A percentile compares a stretch with the other conserved stretches of the same genome.
Evolutionary conservation across 768 basidiomycete species (phyloP).

Genomic region (Tricholomella constricta): DNA sequence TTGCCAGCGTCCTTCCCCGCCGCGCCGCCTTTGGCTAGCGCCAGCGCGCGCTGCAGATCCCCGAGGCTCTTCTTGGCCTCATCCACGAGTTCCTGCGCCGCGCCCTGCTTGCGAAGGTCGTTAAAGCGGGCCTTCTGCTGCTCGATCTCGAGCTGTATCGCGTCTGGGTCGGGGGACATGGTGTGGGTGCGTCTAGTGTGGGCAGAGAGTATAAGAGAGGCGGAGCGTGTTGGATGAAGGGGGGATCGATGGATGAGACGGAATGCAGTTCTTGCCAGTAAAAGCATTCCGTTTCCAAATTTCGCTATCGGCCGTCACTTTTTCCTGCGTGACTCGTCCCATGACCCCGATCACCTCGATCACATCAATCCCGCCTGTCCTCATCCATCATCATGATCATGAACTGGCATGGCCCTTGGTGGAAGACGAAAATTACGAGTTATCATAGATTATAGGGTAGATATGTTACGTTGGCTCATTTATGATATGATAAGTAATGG

Average conservation of each 20-base stretch:
- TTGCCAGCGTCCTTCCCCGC: slow-evolving; percentile 39
- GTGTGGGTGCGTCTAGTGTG: slow-evolving; percentile 19
- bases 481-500: too few species aligned
- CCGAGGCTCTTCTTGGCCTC: slow-evolving; percentile 69
- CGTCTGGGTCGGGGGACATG: slow-evolving; percentile 28
- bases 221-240: slow-evolving; percentile 12
- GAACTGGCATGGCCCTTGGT: too few species aligned
- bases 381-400: too few species aligned
- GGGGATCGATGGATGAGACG: slow-evolving; percentile 39
- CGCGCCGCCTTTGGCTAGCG: slow-evolving; percentile 37
- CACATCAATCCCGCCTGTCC: neutral
- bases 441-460: too few species aligned
- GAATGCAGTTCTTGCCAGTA: slow-evolving; percentile 19
- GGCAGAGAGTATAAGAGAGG: too few species aligned
- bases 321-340: slow-evolving; percentile 3
- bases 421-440: too few species aligned
- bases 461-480: too few species aligned
- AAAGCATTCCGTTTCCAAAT: slow-evolving; percentile 12
- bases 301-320: slow-evolving; percentile 3
- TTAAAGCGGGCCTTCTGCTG: slow-evolving; percentile 60
- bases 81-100: slow-evolving; percentile 51
- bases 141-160: slow-evolving; percentile 56
- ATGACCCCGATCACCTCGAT: slow-evolving; percentile 4
- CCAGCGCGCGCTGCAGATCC: slow-evolving; percentile 64
- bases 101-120: slow-evolving; percentile 58